These are phyloP conservation scores for Aspergillus incahuasiensis DNA, from an alignment of 495 filamentous ascomycete genomes.

Conservation along the genomic window DNA sequence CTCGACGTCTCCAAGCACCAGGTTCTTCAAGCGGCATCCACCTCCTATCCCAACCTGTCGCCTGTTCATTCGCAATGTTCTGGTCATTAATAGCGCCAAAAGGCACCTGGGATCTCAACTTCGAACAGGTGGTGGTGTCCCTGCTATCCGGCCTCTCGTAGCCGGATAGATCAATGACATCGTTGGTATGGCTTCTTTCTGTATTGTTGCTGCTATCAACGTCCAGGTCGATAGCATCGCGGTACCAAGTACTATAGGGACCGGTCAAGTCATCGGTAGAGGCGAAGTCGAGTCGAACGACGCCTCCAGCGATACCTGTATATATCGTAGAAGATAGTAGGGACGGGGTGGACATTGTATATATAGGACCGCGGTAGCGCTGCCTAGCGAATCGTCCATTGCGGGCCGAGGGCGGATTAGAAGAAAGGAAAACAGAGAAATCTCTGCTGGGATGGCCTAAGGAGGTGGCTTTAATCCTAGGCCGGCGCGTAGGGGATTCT, in stretches of 20 bases:
- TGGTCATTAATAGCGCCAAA: conserved; percentile 18
- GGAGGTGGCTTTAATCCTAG: background rate
- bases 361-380: conserved; percentile 47
- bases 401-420: conserved; percentile 11
- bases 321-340: conserved; percentile 52
- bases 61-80: conserved; percentile 18
- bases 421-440: conserved; percentile 36
- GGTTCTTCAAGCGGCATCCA: conserved; percentile 30
- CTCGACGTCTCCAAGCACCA: conserved; percentile 34
- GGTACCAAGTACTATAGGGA: conserved; percentile 29
- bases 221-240: conserved; percentile 26
- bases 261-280: conserved; percentile 42
- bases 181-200: background rate
- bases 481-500: background rate
- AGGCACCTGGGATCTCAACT: conserved; percentile 33
- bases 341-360: conserved; percentile 56
- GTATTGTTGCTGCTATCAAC: background rate
- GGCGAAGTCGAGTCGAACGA: conserved; percentile 51
- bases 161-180: conserved; percentile 31
- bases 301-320: conserved; percentile 48
- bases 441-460: conserved; percentile 24
- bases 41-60: conserved; percentile 37
- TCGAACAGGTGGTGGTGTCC: conserved; percentile 30
- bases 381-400: background rate
- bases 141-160: conserved; percentile 38